Percentiles rank a stretch among this genome's conserved stretches.
phyloP scores from a whole-genome alignment of 768 basidiomycete genomes.

The Boletus coccyginus region DNA sequence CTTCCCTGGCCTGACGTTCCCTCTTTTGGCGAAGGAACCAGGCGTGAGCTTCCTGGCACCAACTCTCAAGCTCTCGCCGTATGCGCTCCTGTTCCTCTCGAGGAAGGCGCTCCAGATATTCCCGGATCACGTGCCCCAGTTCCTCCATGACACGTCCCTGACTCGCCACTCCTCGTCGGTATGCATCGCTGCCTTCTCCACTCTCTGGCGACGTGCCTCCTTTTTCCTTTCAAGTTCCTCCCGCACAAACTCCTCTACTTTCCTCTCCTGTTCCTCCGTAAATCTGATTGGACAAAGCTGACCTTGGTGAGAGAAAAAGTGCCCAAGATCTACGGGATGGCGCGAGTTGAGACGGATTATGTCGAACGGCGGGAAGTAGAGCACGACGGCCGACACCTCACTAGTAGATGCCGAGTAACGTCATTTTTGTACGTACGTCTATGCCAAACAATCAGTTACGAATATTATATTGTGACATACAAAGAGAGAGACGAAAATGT shows the following conservation, averaged over 20 bases:
- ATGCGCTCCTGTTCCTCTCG: constrained; percentile 6
- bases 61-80: constrained; percentile 15
- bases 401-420: too few relatives aligned
- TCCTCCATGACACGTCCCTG: constrained; percentile 15
- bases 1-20: constrained; percentile 11
- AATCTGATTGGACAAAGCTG: not conserved
- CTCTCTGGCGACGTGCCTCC: constrained; percentile 1
- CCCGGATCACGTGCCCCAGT: constrained; percentile 20
- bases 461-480: too few relatives aligned
- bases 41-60: constrained; percentile 3
- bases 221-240: constrained; percentile 1
- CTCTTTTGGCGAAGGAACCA: constrained; percentile 6
- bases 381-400: too few relatives aligned
- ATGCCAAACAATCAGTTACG: too few relatives aligned
- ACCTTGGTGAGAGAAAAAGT: not conserved
- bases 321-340: not conserved
- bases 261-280: constrained; percentile 13
- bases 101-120: constrained; percentile 19
- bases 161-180: constrained; percentile 11
- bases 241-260: constrained; percentile 22
- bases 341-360: not conserved
- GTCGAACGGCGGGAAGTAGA: too few relatives aligned
- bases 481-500: too few relatives aligned
- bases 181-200: constrained; percentile 14
- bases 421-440: too few relatives aligned